phyloP scores from a whole-genome alignment of 1,139 yeast species.

The Suhomyces taliae region DNA sequence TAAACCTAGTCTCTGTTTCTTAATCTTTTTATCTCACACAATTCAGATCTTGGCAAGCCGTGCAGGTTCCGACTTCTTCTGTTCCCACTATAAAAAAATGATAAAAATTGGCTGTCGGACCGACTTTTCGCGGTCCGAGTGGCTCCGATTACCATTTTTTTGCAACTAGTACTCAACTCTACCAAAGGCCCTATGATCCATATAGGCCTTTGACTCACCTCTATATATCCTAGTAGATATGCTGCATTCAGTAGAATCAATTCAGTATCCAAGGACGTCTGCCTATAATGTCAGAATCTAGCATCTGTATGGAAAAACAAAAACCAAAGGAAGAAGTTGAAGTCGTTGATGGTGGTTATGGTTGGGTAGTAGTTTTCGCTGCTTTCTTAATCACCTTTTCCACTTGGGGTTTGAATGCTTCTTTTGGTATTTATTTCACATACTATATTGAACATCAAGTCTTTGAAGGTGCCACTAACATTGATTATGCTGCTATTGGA shows the following conservation, averaged over 20 bases:
- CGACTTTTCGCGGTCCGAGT: neutral
- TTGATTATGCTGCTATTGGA: constrained; percentile 68
- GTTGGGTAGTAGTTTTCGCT: constrained; percentile 65
- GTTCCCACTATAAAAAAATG: neutral
- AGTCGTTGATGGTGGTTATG: constrained; percentile 58
- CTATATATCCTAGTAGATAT: neutral
- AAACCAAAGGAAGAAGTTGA: neutral
- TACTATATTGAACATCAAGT: constrained; percentile 46
- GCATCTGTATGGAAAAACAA: neutral
- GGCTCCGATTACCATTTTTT: neutral
- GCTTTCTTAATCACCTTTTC: constrained; percentile 47
- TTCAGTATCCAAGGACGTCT: neutral
- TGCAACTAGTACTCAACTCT: too few relatives aligned
- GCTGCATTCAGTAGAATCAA: neutral
- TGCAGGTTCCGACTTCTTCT: neutral
- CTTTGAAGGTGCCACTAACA: constrained; percentile 57
- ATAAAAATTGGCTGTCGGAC: neutral
- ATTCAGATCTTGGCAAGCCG: neutral
- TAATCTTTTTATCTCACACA: neutral
- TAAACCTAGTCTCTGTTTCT: too few relatives aligned
- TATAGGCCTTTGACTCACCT: too few relatives aligned
- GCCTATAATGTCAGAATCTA: neutral
- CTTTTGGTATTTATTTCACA: constrained; percentile 65
- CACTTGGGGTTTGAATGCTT: constrained; percentile 75
- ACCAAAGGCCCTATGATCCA: too few relatives aligned